These are phyloP conservation scores for Moniliophthora roreri DNA, from an alignment of 1,284 basidiomycete genomes.

Conservation along the genomic window DNA sequence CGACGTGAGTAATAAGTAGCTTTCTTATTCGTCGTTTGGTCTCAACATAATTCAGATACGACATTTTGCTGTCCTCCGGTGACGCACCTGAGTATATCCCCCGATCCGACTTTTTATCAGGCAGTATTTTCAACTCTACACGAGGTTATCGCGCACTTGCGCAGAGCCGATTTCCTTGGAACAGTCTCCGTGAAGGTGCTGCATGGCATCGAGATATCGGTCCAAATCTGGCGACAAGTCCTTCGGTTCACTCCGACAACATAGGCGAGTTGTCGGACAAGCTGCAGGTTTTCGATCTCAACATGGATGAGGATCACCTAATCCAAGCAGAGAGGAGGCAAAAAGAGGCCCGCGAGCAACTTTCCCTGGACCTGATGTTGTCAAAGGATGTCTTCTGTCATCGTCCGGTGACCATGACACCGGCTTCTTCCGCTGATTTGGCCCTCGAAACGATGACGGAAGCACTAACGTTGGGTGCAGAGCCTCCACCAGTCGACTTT, in stretches of 20 bases:
- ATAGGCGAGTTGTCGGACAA: constrained; percentile 32
- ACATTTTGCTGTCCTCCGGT: constrained; percentile 55
- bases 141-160: constrained; percentile 52
- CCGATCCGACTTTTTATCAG: constrained; percentile 57
- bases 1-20: constrained; percentile 40
- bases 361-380: constrained; percentile 62
- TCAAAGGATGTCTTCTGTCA: constrained; percentile 57
- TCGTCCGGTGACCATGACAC: constrained; percentile 33
- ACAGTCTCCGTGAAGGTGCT: constrained; percentile 38
- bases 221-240: constrained; percentile 41
- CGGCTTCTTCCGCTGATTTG: constrained; percentile 24
- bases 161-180: constrained; percentile 43
- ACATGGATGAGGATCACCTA: constrained; percentile 35
- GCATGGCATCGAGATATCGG: constrained; percentile 55
- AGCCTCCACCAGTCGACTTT: constrained; percentile 56
- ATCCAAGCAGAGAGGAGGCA: constrained; percentile 44
- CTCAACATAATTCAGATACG: constrained; percentile 44
- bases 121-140: constrained; percentile 46
- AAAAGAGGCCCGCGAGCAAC: constrained; percentile 54
- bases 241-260: constrained; percentile 35
- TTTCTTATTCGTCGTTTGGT: neutral
- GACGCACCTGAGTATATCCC: constrained; percentile 41
- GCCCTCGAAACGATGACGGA: constrained; percentile 52
- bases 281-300: constrained; percentile 44
- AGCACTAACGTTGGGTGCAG: constrained; percentile 52